Conservation (phyloP, 345 rosid species). For the Ceriops tagal region DNA sequence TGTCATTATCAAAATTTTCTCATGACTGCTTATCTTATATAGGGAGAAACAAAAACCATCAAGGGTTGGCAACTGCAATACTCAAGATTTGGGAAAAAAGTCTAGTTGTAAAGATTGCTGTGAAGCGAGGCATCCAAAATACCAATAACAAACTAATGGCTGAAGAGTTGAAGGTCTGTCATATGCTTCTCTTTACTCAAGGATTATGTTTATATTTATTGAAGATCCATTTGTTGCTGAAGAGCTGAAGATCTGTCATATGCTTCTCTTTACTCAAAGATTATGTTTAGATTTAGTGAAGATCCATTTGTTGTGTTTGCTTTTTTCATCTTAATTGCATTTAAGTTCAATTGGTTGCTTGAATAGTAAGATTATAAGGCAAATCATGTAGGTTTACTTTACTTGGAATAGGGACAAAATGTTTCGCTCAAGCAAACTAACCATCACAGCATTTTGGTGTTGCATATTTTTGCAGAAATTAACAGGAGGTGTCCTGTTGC, state of each 20-base stretch:
- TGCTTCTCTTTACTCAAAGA: not conserved
- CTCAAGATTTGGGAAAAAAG: conserved; percentile 95
- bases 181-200: not conserved
- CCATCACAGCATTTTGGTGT: not conserved
- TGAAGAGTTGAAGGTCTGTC: conserved; percentile 83
- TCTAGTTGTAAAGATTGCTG: conserved; percentile 76
- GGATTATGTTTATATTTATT: conserved; percentile 3
- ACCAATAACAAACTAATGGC: conserved; percentile 97
- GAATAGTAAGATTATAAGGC: conserved; percentile 2
- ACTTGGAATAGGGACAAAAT: not conserved
- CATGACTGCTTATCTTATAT: conserved; percentile 23
- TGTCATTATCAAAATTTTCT: conserved; percentile 12
- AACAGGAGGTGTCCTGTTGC: conserved; percentile 92
- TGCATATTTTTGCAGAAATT: conserved; percentile 44
- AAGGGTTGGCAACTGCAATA: conserved; percentile 87
- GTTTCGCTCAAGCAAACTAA: not conserved
- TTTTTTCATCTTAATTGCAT: conserved; percentile 2
- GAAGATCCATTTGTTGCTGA: conserved; percentile 32
- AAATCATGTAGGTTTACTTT: not conserved
- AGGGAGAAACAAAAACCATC: conserved; percentile 98
- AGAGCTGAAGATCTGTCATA: conserved; percentile 72
- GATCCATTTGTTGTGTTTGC: not conserved
- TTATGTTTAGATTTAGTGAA: not conserved
- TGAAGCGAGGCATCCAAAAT: conserved; percentile 95
- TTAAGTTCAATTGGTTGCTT: not conserved